Base-by-base conservation (phyloP, 345 rosid species). In the Salix brachista region DNA sequence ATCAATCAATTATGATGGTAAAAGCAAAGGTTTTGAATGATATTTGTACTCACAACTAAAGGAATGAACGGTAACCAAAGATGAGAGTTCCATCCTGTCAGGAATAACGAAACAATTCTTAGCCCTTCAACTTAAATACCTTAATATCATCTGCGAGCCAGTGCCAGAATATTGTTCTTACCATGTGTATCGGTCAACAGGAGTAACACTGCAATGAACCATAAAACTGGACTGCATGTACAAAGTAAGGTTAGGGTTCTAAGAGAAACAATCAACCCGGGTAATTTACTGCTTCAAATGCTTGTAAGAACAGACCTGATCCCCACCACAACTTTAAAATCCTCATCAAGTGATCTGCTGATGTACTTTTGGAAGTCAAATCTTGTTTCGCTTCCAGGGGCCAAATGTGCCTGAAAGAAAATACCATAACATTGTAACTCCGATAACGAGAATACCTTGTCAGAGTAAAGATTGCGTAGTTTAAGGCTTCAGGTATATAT, bases 331-430 rank as follows among this genome's bases (percentile, higher is more conserved):
- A 86, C 95, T 81, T 86, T 86, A 80, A 96, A 93, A 83, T 96
- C 99, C 58, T 90, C 90, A 72, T 96, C 95, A 25, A 96, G 87
- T 75, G 99, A 93, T 86, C 93, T 89, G 60, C 81, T 80, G 65
- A 96, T 93, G 82, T 96, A 96, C 54, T 92, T 86, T 81, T 87
- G 93, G 73, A 96, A 96, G 83, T 96, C 88, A 14, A 96, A 96
- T 76, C 50, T 90, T 75, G 84, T 80, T 84, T 78, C 88, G 74
- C 92, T 91, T 75, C 87, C 90, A 54, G 94, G 91, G 52, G 96
- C 89, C 80, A 96, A 78, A 87, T 96, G 99, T 62, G 99, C 97
- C 98, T 96, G 92, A 64, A 85, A 78, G 6, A 65, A 70, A 6
- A 28, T 52, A 23, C 39, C 25, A n/a, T 39, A n/a, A 42, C 30